Evolutionary conservation across 2,329 filamentous ascomycete species (phyloP).

Genomic region (Aureobasidium uvarum): DNA sequence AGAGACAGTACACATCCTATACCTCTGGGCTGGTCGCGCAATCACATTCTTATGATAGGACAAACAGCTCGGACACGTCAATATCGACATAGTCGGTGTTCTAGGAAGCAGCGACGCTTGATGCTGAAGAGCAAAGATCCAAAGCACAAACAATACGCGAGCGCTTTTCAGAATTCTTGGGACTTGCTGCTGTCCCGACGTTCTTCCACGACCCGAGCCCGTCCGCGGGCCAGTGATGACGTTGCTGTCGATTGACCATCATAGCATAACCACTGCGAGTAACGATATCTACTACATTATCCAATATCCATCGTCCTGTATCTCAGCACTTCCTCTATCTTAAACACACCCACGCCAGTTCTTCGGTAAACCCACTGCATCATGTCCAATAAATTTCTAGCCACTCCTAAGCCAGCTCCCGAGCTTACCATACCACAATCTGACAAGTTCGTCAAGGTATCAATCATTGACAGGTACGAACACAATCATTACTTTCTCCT

Average conservation of each 20-base stretch:
- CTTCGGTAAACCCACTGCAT: too few relatives aligned
- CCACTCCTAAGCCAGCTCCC: constrained; percentile 35
- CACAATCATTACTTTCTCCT: background rate
- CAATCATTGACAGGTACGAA: constrained; percentile 39
- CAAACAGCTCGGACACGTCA: background rate
- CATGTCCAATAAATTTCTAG: constrained; percentile 31
- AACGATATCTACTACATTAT: background rate
- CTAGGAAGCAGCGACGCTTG: background rate
- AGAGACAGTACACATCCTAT: constrained; percentile 1
- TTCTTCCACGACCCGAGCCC: constrained; percentile 2
- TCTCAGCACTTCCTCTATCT: background rate
- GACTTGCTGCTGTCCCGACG: background rate
- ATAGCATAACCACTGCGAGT: background rate
- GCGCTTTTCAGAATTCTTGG: background rate
- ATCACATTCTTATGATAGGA: background rate
- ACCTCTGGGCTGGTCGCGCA: background rate
- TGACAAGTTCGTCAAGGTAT: constrained; percentile 37
- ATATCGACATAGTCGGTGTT: background rate
- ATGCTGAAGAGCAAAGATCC: background rate
- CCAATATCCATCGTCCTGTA: background rate
- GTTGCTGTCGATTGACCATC: background rate
- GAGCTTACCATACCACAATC: constrained; percentile 39
- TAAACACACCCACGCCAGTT: too few relatives aligned
- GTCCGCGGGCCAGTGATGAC: constrained; percentile 11
- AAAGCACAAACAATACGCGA: constrained; percentile 5